Base-by-base conservation (phyloP, 441 rosid genomes). In the Populus trichocarpa region DNA sequence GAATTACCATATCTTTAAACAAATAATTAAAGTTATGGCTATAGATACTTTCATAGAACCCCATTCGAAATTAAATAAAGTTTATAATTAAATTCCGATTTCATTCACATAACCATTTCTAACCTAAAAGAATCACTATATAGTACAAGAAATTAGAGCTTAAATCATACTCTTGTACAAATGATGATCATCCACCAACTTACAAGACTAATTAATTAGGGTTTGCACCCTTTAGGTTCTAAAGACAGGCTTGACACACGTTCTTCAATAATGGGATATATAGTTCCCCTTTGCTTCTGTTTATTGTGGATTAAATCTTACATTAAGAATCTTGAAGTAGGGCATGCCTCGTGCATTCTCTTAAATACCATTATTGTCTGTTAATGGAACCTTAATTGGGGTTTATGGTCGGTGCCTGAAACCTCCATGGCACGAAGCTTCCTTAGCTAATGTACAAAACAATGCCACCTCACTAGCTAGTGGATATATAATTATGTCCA, bases 241-340 rank as follows among this genome's bases (percentile, higher is more conserved):
- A 71, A 84, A 75, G 88, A 86, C 89, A 87, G 84, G 74, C 83
- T 78, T 70, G 72, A 74, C 76, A 80, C 91, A 86, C 88, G 89
- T 83, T 87, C 78, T 78, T 84, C 87, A 81, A 86, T 82, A 78
- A 86, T 22, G 65, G 25, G 65, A 28, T 28, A 30, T 6, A 50
- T 13, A 20, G 63, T 20, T 68, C 75, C 61, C 7, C 11, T 78
- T 75, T 67, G 68, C 23, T 68, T 57, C 30, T 32, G 72, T n/a
- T 75, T 50, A 72, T 67, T 18, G 77, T 71, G 71, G 81, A 84
- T 84, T 87, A 50, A 82, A 77, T 82, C 83, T 78, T 65, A 78
- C 77, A 77, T 72, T 35, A 82, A 57, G 86, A 82, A 78, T 86
- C 86, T 80, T 81, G 83, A 74, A 76, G 67, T 67, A 30, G 36